Conservation (phyloP, 257 asterid species). For the Nyctanthes arbortristis region DNA sequence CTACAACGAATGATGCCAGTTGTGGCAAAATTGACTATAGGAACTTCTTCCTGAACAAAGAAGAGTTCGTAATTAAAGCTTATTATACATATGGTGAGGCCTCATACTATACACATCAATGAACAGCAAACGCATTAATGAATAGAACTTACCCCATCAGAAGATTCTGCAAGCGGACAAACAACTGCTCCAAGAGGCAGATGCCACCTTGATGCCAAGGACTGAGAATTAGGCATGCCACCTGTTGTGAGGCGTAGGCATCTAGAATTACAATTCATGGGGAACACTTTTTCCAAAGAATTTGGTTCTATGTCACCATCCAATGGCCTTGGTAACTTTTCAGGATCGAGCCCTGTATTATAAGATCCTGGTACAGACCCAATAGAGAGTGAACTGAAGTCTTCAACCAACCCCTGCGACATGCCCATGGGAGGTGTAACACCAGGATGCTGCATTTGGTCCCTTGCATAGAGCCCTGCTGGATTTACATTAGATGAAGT, state of each 20-base stretch:
- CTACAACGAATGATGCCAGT: conserved; percentile 76
- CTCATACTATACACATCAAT: not conserved
- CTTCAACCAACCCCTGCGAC: conserved; percentile 62
- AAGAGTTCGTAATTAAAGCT: conserved; percentile 22
- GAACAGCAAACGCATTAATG: conserved; percentile 10
- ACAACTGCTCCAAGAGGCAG: conserved; percentile 91
- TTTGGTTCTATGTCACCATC: conserved; percentile 75
- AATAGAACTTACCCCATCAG: conserved; percentile 66
- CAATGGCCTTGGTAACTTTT: conserved; percentile 85
- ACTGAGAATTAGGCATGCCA: conserved; percentile 74
- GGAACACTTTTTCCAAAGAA: conserved; percentile 57
- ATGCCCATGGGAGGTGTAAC: conserved; percentile 48
- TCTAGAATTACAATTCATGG: conserved; percentile 73
- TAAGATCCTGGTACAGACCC: conserved; percentile 84
- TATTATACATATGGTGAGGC: not conserved
- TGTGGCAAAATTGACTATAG: conserved; percentile 63
- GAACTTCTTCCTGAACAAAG: conserved; percentile 76
- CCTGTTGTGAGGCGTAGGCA: conserved; percentile 68
- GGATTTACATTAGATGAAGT: conserved; percentile 51
- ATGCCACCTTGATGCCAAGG: conserved; percentile 89
- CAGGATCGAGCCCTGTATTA: conserved; percentile 72
- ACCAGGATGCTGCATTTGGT: conserved; percentile 53
- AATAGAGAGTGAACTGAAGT: conserved; percentile 73
- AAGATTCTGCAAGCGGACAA: conserved; percentile 86
- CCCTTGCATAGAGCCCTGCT: conserved; percentile 42